A percentile compares a stretch with the other conserved stretches of the same genome.
These are phyloP conservation scores for Flagelloscypha sp. DNA, from an alignment of 768 basidiomycete species.

Conservation along the genomic window DNA sequence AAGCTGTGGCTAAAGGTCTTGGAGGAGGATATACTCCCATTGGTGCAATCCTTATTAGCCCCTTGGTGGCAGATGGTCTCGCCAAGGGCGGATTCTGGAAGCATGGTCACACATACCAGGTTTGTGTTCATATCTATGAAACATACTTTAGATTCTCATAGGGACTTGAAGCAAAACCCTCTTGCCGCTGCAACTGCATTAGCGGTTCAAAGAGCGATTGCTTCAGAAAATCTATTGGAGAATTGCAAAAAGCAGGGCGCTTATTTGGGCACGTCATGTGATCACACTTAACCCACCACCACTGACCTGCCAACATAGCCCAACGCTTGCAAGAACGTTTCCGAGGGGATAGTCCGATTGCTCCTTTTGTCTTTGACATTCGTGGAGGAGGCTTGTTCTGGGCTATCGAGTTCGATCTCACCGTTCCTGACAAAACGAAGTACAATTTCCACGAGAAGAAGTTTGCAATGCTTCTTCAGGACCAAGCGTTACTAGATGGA, in stretches of 20 bases:
- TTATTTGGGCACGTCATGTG: conserved; percentile 35
- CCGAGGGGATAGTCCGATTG: conserved; percentile 43
- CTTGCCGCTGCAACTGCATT: conserved; percentile 71
- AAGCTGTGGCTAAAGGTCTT: conserved; percentile 84
- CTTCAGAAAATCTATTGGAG: conserved; percentile 59
- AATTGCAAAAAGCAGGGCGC: conserved; percentile 53
- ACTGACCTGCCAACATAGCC: conserved; percentile 17
- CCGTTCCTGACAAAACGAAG: conserved; percentile 28
- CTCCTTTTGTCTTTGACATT: conserved; percentile 68
- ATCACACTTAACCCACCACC: background rate
- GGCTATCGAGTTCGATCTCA: conserved; percentile 77
- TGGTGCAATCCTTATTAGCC: conserved; percentile 72
- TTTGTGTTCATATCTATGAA: conserved; percentile 13
- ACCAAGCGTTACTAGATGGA: conserved; percentile 55
- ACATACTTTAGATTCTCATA: background rate
- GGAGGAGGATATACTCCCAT: conserved; percentile 85
- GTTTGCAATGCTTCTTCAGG: conserved; percentile 68
- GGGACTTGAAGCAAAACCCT: conserved; percentile 50
- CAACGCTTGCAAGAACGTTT: conserved; percentile 49
- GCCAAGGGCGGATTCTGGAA: conserved; percentile 67
- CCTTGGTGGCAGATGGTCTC: conserved; percentile 63
- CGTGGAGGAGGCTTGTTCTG: conserved; percentile 82
- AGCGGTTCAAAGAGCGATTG: conserved; percentile 71
- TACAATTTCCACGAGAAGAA: conserved; percentile 41
- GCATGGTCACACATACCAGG: conserved; percentile 85